phyloP scores from a whole-genome alignment of 257 asterid genomes.

The Solanum medicagineum region DNA sequence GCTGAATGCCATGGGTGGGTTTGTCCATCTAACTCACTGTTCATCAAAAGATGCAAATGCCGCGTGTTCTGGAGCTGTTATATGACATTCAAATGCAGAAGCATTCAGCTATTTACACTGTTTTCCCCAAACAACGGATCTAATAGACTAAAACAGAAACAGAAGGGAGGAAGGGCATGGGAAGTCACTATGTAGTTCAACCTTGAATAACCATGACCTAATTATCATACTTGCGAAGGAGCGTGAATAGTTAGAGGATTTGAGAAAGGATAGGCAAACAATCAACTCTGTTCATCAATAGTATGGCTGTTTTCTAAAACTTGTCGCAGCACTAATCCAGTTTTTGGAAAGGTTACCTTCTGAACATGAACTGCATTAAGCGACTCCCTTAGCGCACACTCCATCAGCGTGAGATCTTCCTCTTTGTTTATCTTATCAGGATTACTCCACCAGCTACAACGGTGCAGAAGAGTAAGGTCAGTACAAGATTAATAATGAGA shows the following conservation, averaged over 20 bases:
- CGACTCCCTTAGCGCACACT: constrained; percentile 42
- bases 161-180: not conserved
- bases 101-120: not conserved
- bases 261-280: not conserved
- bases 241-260: not conserved
- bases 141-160: not conserved
- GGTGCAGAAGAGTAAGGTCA: not conserved
- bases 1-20: constrained; percentile 42
- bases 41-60: constrained; percentile 27
- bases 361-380: constrained; percentile 35
- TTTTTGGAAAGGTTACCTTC: constrained; percentile 27
- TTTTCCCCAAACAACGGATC: not conserved
- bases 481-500: not conserved
- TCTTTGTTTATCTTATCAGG: constrained; percentile 55
- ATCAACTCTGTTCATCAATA: not conserved
- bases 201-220: not conserved
- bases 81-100: not conserved
- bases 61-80: constrained; percentile 37
- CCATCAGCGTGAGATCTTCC: constrained; percentile 73
- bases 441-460: constrained; percentile 67
- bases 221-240: not conserved
- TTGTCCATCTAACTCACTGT: constrained; percentile 35
- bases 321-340: not conserved
- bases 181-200: not conserved
- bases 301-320: not conserved